These are phyloP conservation scores for Corylus americana DNA, from an alignment of 306 rosid genomes.

Conservation along the genomic window DNA sequence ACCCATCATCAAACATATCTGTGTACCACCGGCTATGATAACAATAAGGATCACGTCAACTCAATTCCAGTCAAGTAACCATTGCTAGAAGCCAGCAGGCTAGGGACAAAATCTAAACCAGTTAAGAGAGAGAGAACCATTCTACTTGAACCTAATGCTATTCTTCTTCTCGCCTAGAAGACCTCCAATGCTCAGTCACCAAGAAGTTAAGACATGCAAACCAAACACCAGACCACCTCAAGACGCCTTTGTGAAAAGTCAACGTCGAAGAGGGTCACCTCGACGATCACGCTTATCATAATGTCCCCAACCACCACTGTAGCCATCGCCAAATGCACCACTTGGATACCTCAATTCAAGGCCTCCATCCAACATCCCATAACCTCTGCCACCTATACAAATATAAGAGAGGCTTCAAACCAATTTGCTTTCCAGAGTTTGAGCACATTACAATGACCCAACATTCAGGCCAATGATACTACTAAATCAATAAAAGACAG, in stretches of 20 bases:
- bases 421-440: constrained; percentile 17
- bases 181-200: not conserved
- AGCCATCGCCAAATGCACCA: constrained; percentile 31
- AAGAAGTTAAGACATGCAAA: not conserved
- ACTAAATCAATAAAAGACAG: not conserved
- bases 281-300: constrained; percentile 19
- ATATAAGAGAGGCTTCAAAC: constrained; percentile 24
- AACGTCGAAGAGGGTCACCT: constrained; percentile 29
- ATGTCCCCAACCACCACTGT: constrained; percentile 37
- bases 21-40: not conserved
- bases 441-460: not conserved
- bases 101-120: not conserved
- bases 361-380: constrained; percentile 43
- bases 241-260: constrained; percentile 7
- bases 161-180: not conserved
- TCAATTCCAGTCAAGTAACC: not conserved
- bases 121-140: not conserved
- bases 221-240: constrained; percentile 1
- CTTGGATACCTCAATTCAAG: constrained; percentile 42
- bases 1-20: not conserved
- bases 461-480: not conserved
- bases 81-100: not conserved
- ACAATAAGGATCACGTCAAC: not conserved
- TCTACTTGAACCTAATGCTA: not conserved
- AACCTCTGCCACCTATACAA: constrained; percentile 39